Base-by-base conservation (phyloP, 1,284 basidiomycete species). In the Irpex sp. region DNA sequence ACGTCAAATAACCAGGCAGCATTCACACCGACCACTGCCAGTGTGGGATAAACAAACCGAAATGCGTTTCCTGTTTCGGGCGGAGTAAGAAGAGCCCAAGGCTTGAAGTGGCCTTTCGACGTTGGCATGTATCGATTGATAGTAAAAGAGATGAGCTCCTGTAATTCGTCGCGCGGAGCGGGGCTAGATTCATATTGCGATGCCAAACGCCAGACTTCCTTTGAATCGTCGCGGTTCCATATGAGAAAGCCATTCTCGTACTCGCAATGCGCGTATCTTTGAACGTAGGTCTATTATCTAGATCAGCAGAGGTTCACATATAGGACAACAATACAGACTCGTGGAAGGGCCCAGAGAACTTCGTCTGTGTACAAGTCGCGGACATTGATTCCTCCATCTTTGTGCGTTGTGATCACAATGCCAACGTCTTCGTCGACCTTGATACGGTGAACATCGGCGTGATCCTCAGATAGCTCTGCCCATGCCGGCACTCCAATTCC, bases 241-340 rank as follows among this genome's bases (percentile, higher is more conserved):
- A 92, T 75, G 57, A 92, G 75, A 70, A 82, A 91, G 6, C 91
- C 91, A 40, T 82, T 76, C n/a, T 79, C 84, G 67, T 91, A 93
- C 72, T 93, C 91, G 69, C 85, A 83, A 70, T 93, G 91, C 0
- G 89, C 89, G 61, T 79, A 83, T 4, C 69, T 68, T n/a, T 81
- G 80, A 17, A 85, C 82, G 70, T 87, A 81, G 9, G 66, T 70
- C 86, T 89, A 66, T 15, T 19, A 57, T 8, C 8, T n/a, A 57
- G 55, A 38, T 26, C 13, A 21, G 21, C 17, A 34, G 17, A 38
- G 36, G 15, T 7, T 44, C 40, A 44, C 4, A 44, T 44, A 9
- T 44, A 44, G 31, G 55, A 26, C 13, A 15, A 58, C 5, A 44
- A 21, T 52, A 61, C 74, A 59, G 60, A 77, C 88, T 67, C 66